Evolutionary conservation across 495 filamentous ascomycete species (phyloP).

Genomic region (Corynascus novoguineensis): DNA sequence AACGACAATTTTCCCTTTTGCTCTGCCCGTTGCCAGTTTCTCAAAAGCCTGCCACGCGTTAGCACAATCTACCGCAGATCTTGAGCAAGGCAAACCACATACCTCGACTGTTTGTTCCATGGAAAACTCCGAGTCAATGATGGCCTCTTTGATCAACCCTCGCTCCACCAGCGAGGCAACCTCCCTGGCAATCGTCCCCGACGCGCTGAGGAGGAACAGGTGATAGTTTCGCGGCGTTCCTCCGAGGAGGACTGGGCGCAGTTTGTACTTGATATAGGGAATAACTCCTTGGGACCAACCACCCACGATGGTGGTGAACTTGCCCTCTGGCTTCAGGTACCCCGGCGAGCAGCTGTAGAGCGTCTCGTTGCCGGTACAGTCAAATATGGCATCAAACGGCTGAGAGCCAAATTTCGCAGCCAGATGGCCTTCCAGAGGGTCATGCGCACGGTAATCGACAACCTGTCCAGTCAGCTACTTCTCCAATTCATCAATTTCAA

Average conservation of each 20-base stretch:
- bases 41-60: slow-evolving; percentile 25
- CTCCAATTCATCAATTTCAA: neutral
- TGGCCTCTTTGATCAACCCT: slow-evolving; percentile 27
- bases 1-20: slow-evolving; percentile 37
- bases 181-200: slow-evolving; percentile 22
- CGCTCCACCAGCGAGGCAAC: slow-evolving; percentile 25
- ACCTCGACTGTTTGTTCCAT: slow-evolving; percentile 32
- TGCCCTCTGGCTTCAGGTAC: slow-evolving; percentile 35
- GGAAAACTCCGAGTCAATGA: slow-evolving; percentile 35
- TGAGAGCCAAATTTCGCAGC: slow-evolving; percentile 23
- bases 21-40: slow-evolving; percentile 31
- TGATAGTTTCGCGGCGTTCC: slow-evolving; percentile 35
- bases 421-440: slow-evolving; percentile 25
- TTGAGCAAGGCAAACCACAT: slow-evolving; percentile 6
- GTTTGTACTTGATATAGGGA: slow-evolving; percentile 29
- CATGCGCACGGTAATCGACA: slow-evolving; percentile 33
- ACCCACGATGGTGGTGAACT: slow-evolving; percentile 36
- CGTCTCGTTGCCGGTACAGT: slow-evolving; percentile 34
- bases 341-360: slow-evolving; percentile 29
- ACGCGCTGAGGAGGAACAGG: slow-evolving; percentile 30
- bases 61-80: neutral
- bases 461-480: slow-evolving; percentile 19
- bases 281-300: slow-evolving; percentile 27
- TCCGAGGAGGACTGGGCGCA: slow-evolving; percentile 33
- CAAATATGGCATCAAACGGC: slow-evolving; percentile 38